Evolutionary conservation across 345 rosid genomes (phyloP), one percentile per base, ranked within the genome.

Genomic region (Euphorbia pulcherrima): DNA sequence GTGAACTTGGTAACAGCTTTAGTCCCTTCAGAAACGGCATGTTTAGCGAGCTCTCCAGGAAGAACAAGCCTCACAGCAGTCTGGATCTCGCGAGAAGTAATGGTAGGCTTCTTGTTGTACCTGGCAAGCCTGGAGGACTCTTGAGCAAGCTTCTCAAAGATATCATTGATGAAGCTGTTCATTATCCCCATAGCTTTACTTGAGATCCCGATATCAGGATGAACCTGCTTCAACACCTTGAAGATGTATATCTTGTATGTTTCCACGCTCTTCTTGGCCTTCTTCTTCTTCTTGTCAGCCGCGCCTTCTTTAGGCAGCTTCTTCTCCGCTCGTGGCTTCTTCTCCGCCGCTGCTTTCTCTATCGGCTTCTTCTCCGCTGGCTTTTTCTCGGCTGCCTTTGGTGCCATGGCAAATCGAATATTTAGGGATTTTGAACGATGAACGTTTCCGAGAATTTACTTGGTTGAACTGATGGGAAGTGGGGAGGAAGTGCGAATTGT

Each of bases 1-100:
- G 77, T 74, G 28, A 74, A 74, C 30, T 74, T 74, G 52, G 77
- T 74, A n/a, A 74, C 77, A 16, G 77, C 77, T 60, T 74, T 73
- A 8, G 76, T 73, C 30, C 76, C 76, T 47, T 73, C 76, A 14
- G 76, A 73, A 4, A 73, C 76, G 6, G 77, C 77, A 23, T 74
- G 77, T 64, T 74, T 74, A 2, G 77, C 77, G 13, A 74, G 65
- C 30, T 74, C 77, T 20, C 77, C 77, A 12, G 77, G 77, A 4
- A 74, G 51, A 3, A 74, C 77, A 5, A 74, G 35, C 17, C 76
- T 26, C 0, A 73, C 76, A 8, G 76, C 76, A 8, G 76, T 73
- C 67, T 73, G 76, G 9, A 73, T 73, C 76, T 73, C 76, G 13
- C 76, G 60, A 11, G 76, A 73, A 7, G 76, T 73, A 29, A 73